Conservation (phyloP, 306 rosid species). For the Fragaria vesca region DNA sequence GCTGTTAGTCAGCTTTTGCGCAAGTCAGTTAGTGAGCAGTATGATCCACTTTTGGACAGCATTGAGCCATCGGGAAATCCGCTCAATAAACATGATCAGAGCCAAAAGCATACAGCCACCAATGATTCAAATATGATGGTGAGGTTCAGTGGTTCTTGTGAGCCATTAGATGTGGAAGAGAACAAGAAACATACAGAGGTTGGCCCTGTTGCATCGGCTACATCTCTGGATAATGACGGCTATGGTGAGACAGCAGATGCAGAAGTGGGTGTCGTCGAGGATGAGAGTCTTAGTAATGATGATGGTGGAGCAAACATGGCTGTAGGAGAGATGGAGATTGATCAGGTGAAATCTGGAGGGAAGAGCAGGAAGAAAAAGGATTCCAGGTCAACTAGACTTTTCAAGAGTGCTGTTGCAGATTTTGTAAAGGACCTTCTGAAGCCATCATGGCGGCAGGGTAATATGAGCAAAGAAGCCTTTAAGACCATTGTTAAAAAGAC, state of each 20-base stretch:
- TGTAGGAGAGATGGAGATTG: constrained; percentile 61
- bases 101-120: constrained; percentile 52
- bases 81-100: constrained; percentile 39
- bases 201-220: constrained; percentile 68
- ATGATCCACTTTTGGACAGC: constrained; percentile 92
- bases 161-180: constrained; percentile 62
- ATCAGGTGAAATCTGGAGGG: constrained; percentile 69
- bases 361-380: constrained; percentile 75
- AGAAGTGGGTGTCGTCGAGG: constrained; percentile 74
- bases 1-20: constrained; percentile 46
- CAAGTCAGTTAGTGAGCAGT: constrained; percentile 61
- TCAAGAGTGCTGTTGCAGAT: constrained; percentile 84
- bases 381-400: constrained; percentile 76
- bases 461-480: constrained; percentile 99
- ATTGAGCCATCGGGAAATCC: constrained; percentile 66
- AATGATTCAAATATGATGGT: constrained; percentile 52
- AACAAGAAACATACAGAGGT: constrained; percentile 45
- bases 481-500: constrained; percentile 98
- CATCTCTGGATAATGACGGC: constrained; percentile 74
- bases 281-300: constrained; percentile 64
- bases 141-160: constrained; percentile 51
- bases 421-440: constrained; percentile 92
- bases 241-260: constrained; percentile 94
- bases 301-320: constrained; percentile 40
- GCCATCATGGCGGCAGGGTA: constrained; percentile 98